A percentile compares a stretch with the other conserved stretches of the same genome.
Evolutionary conservation across 345 rosid species (phyloP).

Genomic region (Brassica carinata): DNA sequence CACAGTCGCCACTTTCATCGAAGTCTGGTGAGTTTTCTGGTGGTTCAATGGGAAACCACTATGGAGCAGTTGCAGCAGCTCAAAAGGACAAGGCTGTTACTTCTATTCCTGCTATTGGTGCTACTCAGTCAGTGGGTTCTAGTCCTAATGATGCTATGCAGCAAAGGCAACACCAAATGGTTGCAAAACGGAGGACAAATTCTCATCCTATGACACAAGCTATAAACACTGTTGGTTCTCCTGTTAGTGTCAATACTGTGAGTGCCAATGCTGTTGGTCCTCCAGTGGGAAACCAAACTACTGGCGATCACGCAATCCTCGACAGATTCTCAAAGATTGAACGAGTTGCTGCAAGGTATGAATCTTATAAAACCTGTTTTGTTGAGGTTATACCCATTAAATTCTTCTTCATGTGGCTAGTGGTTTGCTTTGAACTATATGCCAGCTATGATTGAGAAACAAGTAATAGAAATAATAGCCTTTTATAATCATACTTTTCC

Average conservation of each 20-base stretch:
- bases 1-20: constrained; percentile 92
- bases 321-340: constrained; percentile 89
- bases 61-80: constrained; percentile 68
- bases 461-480: constrained; percentile 9
- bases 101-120: constrained; percentile 68
- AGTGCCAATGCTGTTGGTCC: constrained; percentile 66
- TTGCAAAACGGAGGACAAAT: constrained; percentile 71
- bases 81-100: constrained; percentile 78
- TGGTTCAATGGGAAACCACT: constrained; percentile 79
- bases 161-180: constrained; percentile 68
- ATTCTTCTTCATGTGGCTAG: constrained; percentile 3
- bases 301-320: constrained; percentile 66
- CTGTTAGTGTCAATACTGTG: constrained; percentile 83
- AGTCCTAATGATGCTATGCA: constrained; percentile 87
- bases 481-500: constrained; percentile 12
- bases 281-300: constrained; percentile 70
- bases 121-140: constrained; percentile 67
- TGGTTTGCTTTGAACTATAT: constrained; percentile 12
- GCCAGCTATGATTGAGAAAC: background rate
- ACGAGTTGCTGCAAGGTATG: constrained; percentile 67
- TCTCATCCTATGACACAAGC: constrained; percentile 75
- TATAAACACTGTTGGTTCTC: constrained; percentile 86
- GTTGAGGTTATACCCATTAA: background rate
- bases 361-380: constrained; percentile 12
- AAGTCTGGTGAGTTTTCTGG: constrained; percentile 96